Percentiles rank a stretch among this genome's conserved stretches.
These are phyloP conservation scores for Phytopythium boreale DNA, from an alignment of 352 stramenopile species.

Conservation along the genomic window DNA sequence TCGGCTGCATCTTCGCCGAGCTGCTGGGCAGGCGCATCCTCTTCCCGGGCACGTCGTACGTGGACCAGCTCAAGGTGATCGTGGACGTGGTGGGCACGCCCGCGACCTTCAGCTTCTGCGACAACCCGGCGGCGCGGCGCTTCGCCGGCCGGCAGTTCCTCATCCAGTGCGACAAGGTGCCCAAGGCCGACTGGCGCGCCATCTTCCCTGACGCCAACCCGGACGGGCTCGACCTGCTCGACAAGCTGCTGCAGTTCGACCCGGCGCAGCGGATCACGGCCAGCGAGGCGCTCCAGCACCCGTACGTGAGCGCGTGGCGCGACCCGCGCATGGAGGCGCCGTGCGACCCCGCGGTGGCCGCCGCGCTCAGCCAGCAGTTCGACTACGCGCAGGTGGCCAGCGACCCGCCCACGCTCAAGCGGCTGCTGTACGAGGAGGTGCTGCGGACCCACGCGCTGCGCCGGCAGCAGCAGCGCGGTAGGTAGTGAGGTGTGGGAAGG, in stretches of 20 bases:
- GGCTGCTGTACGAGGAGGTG: conserved; percentile 80
- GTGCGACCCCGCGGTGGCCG: conserved; percentile 50
- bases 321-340: conserved; percentile 57
- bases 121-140: conserved; percentile 80
- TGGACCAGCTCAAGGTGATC: conserved; percentile 87
- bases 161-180: conserved; percentile 62
- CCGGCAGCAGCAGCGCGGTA: conserved; percentile 2
- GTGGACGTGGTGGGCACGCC: conserved; percentile 84
- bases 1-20: conserved; percentile 99
- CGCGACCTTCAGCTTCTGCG: conserved; percentile 81
- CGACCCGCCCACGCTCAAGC: conserved; percentile 73
- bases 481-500: conserved; percentile 4
- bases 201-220: conserved; percentile 84
- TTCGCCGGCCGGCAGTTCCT: conserved; percentile 83
- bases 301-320: conserved; percentile 87
- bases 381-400: conserved; percentile 66
- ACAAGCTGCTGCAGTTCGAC: conserved; percentile 87
- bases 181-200: conserved; percentile 72
- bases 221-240: conserved; percentile 83
- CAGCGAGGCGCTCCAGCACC: conserved; percentile 80
- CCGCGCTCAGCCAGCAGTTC: conserved; percentile 59
- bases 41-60: conserved; percentile 84
- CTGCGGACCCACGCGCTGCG: conserved; percentile 51
- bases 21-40: conserved; percentile 89
- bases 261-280: conserved; percentile 84